A percentile compares a stretch with the other conserved stretches of the same genome.
These are phyloP conservation scores for Arthrobotrys entomopaga DNA, from an alignment of 2,329 filamentous ascomycete genomes.

Conservation along the genomic window DNA sequence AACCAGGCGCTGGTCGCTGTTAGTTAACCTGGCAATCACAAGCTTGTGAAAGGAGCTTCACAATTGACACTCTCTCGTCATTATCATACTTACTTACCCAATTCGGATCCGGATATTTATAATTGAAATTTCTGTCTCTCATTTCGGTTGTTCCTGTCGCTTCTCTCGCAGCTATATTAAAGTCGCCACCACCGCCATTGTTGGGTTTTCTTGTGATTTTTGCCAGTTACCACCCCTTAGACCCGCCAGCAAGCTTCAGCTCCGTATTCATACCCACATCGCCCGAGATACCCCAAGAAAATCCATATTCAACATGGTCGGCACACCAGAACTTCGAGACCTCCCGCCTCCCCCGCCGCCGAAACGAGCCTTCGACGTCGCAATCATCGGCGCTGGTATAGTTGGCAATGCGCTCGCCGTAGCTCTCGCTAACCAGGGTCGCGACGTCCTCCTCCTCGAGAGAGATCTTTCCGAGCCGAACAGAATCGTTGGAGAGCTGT, in stretches of 20 bases:
- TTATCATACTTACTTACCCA: neutral
- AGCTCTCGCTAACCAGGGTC: conserved; percentile 85
- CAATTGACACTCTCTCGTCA: neutral
- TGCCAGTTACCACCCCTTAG: conserved; percentile 20
- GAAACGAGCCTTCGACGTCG: conserved; percentile 70
- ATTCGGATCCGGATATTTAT: conserved; percentile 3
- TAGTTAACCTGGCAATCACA: conserved; percentile 40
- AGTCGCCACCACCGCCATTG: conserved; percentile 8
- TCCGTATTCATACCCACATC: neutral
- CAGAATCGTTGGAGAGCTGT: conserved; percentile 91
- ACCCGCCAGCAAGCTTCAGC: conserved; percentile 17
- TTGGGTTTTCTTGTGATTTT: conserved; percentile 2
- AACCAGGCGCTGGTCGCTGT: too few relatives aligned
- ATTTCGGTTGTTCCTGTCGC: neutral
- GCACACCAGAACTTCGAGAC: conserved; percentile 50
- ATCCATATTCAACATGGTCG: conserved; percentile 45
- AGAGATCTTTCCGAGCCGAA: conserved; percentile 89
- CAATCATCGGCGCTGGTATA: conserved; percentile 90
- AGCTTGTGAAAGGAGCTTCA: conserved; percentile 48
- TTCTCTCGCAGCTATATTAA: conserved; percentile 11
- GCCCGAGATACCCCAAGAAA: neutral
- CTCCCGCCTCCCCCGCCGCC: conserved; percentile 44
- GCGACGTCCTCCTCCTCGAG: conserved; percentile 90
- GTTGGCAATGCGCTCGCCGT: conserved; percentile 88
- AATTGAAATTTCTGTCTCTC: conserved; percentile 2